These are phyloP conservation scores for Apiotrichum sp. DNA, from an alignment of 1,284 basidiomycete genomes.

Conservation along the genomic window DNA sequence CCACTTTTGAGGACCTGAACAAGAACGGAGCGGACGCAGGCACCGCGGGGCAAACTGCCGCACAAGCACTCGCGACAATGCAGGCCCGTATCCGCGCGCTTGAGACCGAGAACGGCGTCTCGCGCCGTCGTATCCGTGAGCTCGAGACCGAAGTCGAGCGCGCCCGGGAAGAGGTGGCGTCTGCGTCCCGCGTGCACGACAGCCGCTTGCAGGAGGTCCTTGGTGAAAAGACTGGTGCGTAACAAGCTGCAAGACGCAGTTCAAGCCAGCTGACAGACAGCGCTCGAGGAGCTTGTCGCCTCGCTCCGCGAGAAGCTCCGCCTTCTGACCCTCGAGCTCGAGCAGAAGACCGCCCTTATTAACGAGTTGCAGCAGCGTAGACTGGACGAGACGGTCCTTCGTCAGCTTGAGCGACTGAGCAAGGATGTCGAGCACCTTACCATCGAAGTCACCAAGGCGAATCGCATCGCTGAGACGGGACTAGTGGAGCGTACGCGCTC, in stretches of 20 bases:
- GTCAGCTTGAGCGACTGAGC: constrained; percentile 57
- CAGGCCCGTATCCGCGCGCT: constrained; percentile 48
- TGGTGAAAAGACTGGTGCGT: constrained; percentile 73
- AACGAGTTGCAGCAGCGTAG: constrained; percentile 21
- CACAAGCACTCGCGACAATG: constrained; percentile 33
- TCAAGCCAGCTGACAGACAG: constrained; percentile 44
- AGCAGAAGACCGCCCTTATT: constrained; percentile 64
- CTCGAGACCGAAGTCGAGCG: constrained; percentile 67
- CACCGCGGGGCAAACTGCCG: constrained; percentile 18
- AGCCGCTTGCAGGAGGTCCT: constrained; percentile 54
- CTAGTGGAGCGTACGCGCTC: constrained; percentile 58
- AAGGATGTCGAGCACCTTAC: constrained; percentile 54
- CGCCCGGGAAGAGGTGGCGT: constrained; percentile 48
- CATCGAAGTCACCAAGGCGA: constrained; percentile 72
- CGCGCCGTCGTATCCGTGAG: constrained; percentile 67
- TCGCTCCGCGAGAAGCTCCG: constrained; percentile 66
- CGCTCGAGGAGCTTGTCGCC: constrained; percentile 66
- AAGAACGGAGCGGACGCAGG: constrained; percentile 35
- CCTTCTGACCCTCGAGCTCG: constrained; percentile 67
- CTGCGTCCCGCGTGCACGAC: constrained; percentile 25
- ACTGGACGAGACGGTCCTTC: constrained; percentile 15
- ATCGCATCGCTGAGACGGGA: constrained; percentile 74
- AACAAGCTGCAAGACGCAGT: background rate
- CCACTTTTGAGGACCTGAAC: constrained; percentile 25
- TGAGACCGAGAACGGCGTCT: constrained; percentile 72